These are phyloP conservation scores for Apiotrichum brassicae DNA, from an alignment of 1,284 basidiomycete genomes.

Conservation along the genomic window DNA sequence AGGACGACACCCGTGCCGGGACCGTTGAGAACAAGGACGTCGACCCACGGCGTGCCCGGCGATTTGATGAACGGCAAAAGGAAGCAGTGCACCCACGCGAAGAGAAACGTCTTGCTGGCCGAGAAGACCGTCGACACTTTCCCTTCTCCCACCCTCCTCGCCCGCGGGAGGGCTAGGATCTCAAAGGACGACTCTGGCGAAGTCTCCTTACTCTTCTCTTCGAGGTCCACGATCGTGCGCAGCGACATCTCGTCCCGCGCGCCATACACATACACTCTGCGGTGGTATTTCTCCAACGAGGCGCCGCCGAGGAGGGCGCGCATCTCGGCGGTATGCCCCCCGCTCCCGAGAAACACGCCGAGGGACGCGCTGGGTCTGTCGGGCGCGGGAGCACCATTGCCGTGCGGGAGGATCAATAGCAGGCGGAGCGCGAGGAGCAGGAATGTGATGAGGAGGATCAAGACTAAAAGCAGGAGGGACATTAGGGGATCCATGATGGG, in stretches of 20 bases:
- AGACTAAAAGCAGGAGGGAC: too few species aligned
- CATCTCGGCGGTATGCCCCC: conserved; percentile 91
- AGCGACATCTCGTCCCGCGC: conserved; percentile 64
- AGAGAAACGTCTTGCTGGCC: conserved; percentile 56
- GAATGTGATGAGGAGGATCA: too few species aligned
- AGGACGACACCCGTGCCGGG: conserved; percentile 89
- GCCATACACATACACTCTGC: conserved; percentile 74
- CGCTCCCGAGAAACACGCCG: conserved; percentile 61
- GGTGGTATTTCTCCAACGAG: conserved; percentile 67
- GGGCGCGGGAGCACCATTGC: conserved; percentile 5
- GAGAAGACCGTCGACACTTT: conserved; percentile 62
- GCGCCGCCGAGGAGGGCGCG: conserved; percentile 68
- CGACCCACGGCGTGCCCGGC: conserved; percentile 53
- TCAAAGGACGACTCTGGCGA: conserved; percentile 14
- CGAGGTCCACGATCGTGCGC: conserved; percentile 51
- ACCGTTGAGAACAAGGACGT: conserved; percentile 84
- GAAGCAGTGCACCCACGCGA: conserved; percentile 57
- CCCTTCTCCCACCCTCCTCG: conserved; percentile 74
- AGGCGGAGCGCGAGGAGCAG: background rate
- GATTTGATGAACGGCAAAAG: conserved; percentile 49
- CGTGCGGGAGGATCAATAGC: background rate
- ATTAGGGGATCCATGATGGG: too few species aligned
- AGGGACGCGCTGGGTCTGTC: conserved; percentile 26
- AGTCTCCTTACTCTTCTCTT: conserved; percentile 46
- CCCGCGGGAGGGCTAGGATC: conserved; percentile 70